Evolutionary conservation across 2,329 filamentous ascomycete genomes (phyloP).

Genomic region (Pochonia chlamydosporia): DNA sequence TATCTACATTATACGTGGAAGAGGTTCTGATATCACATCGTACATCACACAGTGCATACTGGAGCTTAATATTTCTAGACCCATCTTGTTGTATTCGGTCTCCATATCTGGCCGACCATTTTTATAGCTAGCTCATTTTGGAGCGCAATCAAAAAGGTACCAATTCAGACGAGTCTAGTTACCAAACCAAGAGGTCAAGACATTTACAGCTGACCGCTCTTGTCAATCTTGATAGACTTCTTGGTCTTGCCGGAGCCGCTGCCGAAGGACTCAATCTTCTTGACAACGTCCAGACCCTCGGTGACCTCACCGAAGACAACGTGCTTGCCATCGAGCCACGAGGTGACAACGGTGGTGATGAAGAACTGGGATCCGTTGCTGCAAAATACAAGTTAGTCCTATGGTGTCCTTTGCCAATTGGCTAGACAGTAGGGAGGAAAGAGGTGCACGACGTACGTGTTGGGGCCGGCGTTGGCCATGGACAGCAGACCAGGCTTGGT

Average conservation of each 20-base stretch:
- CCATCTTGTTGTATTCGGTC: neutral
- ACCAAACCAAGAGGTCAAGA: neutral
- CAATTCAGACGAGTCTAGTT: slow-evolving; percentile 1
- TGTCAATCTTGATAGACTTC: slow-evolving; percentile 53
- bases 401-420: neutral
- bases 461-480: slow-evolving; percentile 16
- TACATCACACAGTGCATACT: too few relatives aligned
- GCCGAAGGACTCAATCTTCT: slow-evolving; percentile 56
- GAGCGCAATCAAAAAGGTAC: neutral
- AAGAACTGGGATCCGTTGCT: slow-evolving; percentile 99
- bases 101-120: neutral
- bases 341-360: slow-evolving; percentile 86
- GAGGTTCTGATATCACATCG: too few relatives aligned
- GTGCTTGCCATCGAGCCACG: slow-evolving; percentile 79
- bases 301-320: slow-evolving; percentile 76
- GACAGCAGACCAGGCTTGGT: slow-evolving; percentile 14
- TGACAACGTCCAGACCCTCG: slow-evolving; percentile 46
- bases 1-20: too few relatives aligned
- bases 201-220: slow-evolving; percentile 42
- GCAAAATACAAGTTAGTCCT: slow-evolving; percentile 28
- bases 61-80: neutral
- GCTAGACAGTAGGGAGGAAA: neutral
- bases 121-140: neutral
- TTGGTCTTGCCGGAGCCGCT: slow-evolving; percentile 42
- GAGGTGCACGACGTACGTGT: slow-evolving; percentile 14